Percentiles rank a stretch among this genome's conserved stretches.
These are phyloP conservation scores for Aspergillus incahuasiensis DNA, from an alignment of 495 filamentous ascomycete genomes.

Conservation along the genomic window DNA sequence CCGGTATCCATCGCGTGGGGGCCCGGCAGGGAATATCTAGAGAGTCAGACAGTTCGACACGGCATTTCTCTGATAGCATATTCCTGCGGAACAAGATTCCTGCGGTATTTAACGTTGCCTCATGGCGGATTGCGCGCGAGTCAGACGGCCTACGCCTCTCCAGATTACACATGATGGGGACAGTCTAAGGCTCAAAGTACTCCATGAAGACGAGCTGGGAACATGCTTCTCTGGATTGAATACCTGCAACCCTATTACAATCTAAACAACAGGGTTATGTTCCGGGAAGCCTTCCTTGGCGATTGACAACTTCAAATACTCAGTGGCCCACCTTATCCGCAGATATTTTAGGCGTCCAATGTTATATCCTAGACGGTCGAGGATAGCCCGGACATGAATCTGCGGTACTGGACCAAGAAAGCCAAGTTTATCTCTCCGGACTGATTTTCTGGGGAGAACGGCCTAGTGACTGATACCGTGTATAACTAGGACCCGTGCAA, in stretches of 20 bases:
- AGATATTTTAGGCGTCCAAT: not conserved
- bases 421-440: not conserved
- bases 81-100: not conserved
- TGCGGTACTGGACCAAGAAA: not conserved
- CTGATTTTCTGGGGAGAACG: not conserved
- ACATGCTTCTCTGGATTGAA: too few relatives aligned
- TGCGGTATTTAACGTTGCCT: too few relatives aligned
- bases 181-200: too few relatives aligned
- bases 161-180: too few relatives aligned
- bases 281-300: too few relatives aligned
- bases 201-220: too few relatives aligned
- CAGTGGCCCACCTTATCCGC: too few relatives aligned
- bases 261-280: too few relatives aligned
- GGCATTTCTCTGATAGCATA: not conserved
- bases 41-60: conserved; percentile 1
- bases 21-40: not conserved
- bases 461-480: not conserved
- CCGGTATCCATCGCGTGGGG: not conserved
- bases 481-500: not conserved
- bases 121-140: too few relatives aligned
- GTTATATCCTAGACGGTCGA: not conserved
- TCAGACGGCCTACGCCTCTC: too few relatives aligned
- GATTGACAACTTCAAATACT: too few relatives aligned
- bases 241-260: too few relatives aligned
- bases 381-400: not conserved